Conservation (phyloP, 2,329 filamentous ascomycete genomes). For the Myrmaecium sp. region DNA sequence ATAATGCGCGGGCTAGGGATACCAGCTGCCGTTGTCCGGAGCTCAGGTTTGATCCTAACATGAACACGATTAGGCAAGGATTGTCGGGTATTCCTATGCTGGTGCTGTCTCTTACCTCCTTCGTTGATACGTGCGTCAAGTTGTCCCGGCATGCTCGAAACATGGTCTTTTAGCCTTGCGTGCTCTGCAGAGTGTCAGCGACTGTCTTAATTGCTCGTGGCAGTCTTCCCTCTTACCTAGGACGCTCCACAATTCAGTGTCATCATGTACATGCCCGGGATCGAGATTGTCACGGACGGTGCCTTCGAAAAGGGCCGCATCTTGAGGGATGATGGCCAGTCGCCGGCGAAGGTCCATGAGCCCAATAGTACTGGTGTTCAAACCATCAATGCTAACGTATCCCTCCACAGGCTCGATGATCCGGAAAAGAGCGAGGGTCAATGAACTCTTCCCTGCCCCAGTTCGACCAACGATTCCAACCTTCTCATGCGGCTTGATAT, state of each 20-base stretch:
- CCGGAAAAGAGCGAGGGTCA: slow-evolving; percentile 84
- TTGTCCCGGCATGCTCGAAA: slow-evolving; percentile 71
- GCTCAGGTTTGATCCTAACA: slow-evolving; percentile 91
- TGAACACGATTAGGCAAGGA: too few species aligned
- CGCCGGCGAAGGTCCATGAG: slow-evolving; percentile 75
- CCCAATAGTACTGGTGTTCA: slow-evolving; percentile 83
- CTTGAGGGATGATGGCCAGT: slow-evolving; percentile 92
- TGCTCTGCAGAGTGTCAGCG: slow-evolving; percentile 45
- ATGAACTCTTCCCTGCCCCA: slow-evolving; percentile 85
- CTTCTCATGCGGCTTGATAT: slow-evolving; percentile 94
- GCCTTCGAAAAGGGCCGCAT: slow-evolving; percentile 88
- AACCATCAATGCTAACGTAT: slow-evolving; percentile 70
- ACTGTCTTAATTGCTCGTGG: background rate
- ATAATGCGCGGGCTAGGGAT: slow-evolving; percentile 78
- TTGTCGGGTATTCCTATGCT: slow-evolving; percentile 1
- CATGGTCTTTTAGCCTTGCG: slow-evolving; percentile 80
- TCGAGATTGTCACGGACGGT: slow-evolving; percentile 90
- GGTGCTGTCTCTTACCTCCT: slow-evolving; percentile 51
- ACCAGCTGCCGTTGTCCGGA: slow-evolving; percentile 90
- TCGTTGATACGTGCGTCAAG: slow-evolving; percentile 84
- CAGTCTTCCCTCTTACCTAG: slow-evolving; percentile 45
- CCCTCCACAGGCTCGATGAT: slow-evolving; percentile 81
- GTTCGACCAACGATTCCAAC: slow-evolving; percentile 94
- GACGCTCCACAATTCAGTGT: slow-evolving; percentile 93
- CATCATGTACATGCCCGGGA: slow-evolving; percentile 85